Evolutionary conservation across 495 filamentous ascomycete genomes (phyloP).

Genomic region (Immersiella caudata): DNA sequence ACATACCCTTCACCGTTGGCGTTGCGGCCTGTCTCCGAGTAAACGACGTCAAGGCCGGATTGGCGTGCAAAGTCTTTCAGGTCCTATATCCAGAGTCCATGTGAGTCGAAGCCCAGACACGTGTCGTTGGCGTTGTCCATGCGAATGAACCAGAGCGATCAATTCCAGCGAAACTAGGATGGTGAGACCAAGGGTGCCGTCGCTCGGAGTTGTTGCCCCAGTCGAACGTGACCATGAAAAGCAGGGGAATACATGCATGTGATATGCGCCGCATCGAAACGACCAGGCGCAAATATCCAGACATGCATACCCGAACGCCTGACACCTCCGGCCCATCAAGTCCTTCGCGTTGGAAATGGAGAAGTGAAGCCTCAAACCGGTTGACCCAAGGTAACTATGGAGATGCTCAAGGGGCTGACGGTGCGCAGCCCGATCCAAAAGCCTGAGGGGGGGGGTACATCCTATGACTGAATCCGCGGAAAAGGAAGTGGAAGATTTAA

Average conservation of each 20-base stretch:
- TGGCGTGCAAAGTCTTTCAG: constrained; percentile 99
- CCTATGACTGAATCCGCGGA: constrained; percentile 44
- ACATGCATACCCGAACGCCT: constrained; percentile 13
- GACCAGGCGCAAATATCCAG: background rate
- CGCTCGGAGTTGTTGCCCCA: background rate
- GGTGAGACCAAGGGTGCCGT: constrained; percentile 13
- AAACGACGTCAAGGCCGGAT: constrained; percentile 96
- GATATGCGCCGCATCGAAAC: constrained; percentile 12
- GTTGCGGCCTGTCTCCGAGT: constrained; percentile 93
- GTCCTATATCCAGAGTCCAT: constrained; percentile 75
- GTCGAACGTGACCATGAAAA: constrained; percentile 7
- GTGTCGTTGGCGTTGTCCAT: constrained; percentile 32
- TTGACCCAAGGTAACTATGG: constrained; percentile 26
- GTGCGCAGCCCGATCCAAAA: constrained; percentile 28
- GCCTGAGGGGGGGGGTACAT: constrained; percentile 33
- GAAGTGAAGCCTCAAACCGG: constrained; percentile 24
- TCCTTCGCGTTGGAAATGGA: constrained; percentile 13
- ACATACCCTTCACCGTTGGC: constrained; percentile 91
- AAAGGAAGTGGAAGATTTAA: constrained; percentile 64
- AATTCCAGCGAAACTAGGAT: constrained; percentile 45
- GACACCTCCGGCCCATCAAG: constrained; percentile 10
- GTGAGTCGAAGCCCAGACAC: constrained; percentile 57
- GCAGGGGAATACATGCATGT: constrained; percentile 24
- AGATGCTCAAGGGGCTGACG: constrained; percentile 20
- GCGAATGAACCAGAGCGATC: constrained; percentile 48